Evolutionary conservation across 2,329 filamentous ascomycete species (phyloP), one percentile per base, ranked within the genome.

Genomic region (Diplodia sapinea): DNA sequence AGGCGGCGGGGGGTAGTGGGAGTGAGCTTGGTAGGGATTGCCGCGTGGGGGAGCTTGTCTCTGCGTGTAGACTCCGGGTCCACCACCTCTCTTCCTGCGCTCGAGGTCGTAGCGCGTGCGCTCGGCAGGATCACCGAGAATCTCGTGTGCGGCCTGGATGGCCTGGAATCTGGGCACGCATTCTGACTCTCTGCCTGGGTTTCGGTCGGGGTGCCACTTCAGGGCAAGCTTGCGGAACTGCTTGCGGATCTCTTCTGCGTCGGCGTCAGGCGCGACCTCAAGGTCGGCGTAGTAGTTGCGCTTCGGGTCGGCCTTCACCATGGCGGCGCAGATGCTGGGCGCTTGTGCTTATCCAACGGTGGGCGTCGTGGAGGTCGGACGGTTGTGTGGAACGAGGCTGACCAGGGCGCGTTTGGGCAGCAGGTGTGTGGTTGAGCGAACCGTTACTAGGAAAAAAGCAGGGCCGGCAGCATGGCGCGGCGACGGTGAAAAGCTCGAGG

Each of bases 231-330:
- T 93, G 72, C 91, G 87, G 79, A 93, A 97, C 74, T 94, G 90
- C 79, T 90, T 95, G 82, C 92, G 94, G 76, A 96, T 89, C 50
- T 95, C 92, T 36, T 89, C 86, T 52, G 88, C 80, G 71, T 90
- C 88, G 65, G 91, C 91, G 73, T 85, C 86, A 12, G 86, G 82
- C 1, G 87, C 79, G 67, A 97, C 81, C 71, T 92, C 91, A 66
- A 97, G 84, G 80, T 96, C 93, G 70, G 88, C 90, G 80, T 97
- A 96, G 79, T 95, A 95, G 80, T 96, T 91, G 73, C 88, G 87
- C 72, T 84, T 86, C 70, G 86, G 83, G 76, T 92, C 89, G 72
- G 84, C 82, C 80, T 90, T 90, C 73, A 87, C 88, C 89, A 92
- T 92, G 72, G 72, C 85, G 81, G 59, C 59, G 59, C 59, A 31